Evolutionary conservation across 441 rosid genomes (phyloP), one percentile per base, ranked within the genome.

Genomic region (Erodium chrysanthum): DNA sequence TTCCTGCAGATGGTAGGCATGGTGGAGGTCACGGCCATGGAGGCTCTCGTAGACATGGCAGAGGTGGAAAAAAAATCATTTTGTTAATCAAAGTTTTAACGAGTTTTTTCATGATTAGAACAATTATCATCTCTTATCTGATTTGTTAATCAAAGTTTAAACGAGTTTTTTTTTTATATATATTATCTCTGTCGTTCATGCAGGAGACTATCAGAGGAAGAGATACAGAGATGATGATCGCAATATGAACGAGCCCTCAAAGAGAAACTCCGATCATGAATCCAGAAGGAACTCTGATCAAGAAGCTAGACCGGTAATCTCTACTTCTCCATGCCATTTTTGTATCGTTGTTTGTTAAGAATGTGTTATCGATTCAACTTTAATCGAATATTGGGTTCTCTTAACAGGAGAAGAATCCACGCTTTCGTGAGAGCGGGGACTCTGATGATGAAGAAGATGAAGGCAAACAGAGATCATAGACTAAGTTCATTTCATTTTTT

Each of bases 391-490:
- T 64, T 70, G 12, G 31, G 74, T 75, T 64, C 35, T 60, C 72
- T 20, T 37, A 56, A 79, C 84, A 94, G 97, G 98, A 91, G 80
- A 89, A 94, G 86, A 91, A 94, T 79, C 98, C 98, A n/a, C 89
- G 98, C 18, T 94, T 94, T 73, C 96, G 98, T 1, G 98, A 91
- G 81, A 91, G 97, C 11, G 91, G 93, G 0, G 89, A 91, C 76
- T 93, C 98, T 7, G 97, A 92, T 71, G 96, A 92, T 1, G 98
- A 92, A 0, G 98, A 89, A 42, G 97, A 88, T 75, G 88, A 84
- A 25, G 62, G 79, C 71, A 86, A 88, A 79, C 80, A 67, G 35
- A 52, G 59, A 18, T 17, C 59, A 17, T 52, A 52, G 59, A 17
- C 20, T 2, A n/a, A 18, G 8, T 15, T 15, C 21, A 52, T 18